A percentile compares a stretch with the other conserved stretches of the same genome.
phyloP scores from a whole-genome alignment of 2,329 filamentous ascomycete genomes.

The Didymella pinodella region DNA sequence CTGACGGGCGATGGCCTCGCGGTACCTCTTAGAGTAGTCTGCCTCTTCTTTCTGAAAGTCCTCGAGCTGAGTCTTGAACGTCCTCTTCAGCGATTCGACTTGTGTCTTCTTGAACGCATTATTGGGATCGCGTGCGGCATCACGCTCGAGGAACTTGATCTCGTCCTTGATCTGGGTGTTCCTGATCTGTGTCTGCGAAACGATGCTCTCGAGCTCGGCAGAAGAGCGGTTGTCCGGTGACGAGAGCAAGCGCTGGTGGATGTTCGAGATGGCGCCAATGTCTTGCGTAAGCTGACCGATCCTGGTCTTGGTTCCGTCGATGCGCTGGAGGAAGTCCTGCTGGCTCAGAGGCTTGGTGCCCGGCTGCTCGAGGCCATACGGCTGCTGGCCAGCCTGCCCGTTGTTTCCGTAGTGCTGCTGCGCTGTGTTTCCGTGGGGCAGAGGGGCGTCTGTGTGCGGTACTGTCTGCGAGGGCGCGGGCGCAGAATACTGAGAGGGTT shows the following conservation, averaged over 20 bases:
- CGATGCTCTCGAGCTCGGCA: conserved; percentile 69
- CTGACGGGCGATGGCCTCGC: conserved; percentile 80
- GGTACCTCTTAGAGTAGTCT: conserved; percentile 73
- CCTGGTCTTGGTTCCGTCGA: conserved; percentile 71
- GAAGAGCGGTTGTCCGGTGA: conserved; percentile 65
- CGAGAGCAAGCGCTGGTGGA: conserved; percentile 75
- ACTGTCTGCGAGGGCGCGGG: conserved; percentile 38
- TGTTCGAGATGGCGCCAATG: conserved; percentile 71
- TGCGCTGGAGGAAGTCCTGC: conserved; percentile 72
- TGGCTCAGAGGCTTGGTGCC: conserved; percentile 62
- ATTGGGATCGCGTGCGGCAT: conserved; percentile 69
- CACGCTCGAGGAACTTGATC: conserved; percentile 77
- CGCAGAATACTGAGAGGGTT: conserved; percentile 49
- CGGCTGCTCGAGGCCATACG: conserved; percentile 61
- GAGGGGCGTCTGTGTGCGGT: conserved; percentile 28
- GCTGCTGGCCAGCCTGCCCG: conserved; percentile 33
- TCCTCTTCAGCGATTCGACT: conserved; percentile 72
- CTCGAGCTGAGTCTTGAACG: conserved; percentile 75
- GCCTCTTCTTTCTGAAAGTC: conserved; percentile 76
- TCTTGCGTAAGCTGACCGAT: conserved; percentile 72
- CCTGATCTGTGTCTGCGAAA: conserved; percentile 73
- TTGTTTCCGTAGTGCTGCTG: conserved; percentile 47
- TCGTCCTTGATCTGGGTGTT: conserved; percentile 81
- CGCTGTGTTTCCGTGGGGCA: conserved; percentile 46
- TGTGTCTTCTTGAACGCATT: conserved; percentile 75